These are phyloP conservation scores for Skeletonema costatum DNA, from an alignment of 108 stramenopile genomes.

Conservation along the genomic window DNA sequence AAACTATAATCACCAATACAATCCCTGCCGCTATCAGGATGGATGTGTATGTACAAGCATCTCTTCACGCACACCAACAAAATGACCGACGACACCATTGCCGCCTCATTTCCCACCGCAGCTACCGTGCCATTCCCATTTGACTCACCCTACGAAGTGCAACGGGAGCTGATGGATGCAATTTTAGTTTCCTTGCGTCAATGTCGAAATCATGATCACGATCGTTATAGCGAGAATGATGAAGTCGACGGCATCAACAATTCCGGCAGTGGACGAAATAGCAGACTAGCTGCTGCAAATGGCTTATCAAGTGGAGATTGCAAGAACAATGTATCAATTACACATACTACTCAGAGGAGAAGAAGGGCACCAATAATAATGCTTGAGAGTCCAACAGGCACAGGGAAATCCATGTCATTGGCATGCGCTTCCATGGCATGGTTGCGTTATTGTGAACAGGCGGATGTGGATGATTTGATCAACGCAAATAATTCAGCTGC, in stretches of 20 bases:
- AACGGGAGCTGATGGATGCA: constrained; percentile 78
- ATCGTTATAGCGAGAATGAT: constrained; percentile 6
- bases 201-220: not conserved
- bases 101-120: constrained; percentile 42
- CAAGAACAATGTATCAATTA: not conserved
- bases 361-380: constrained; percentile 53
- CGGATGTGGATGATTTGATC: constrained; percentile 25
- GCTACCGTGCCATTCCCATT: constrained; percentile 77
- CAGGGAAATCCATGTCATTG: constrained; percentile 78
- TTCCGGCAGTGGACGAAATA: not conserved
- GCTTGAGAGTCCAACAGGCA: constrained; percentile 87
- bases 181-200: constrained; percentile 54
- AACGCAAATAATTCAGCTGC: not conserved
- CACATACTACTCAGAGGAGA: not conserved
- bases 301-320: not conserved
- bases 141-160: constrained; percentile 71
- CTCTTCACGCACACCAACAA: not conserved
- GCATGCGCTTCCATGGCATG: constrained; percentile 82
- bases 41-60: too few relatives aligned
- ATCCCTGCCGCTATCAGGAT: too few relatives aligned
- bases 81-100: not conserved
- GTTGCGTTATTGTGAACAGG: constrained; percentile 61
- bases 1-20: too few relatives aligned
- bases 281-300: not conserved
- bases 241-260: not conserved